phyloP scores from a whole-genome alignment of 2,329 filamentous ascomycete genomes.

The Colletotrichum zoysiae region DNA sequence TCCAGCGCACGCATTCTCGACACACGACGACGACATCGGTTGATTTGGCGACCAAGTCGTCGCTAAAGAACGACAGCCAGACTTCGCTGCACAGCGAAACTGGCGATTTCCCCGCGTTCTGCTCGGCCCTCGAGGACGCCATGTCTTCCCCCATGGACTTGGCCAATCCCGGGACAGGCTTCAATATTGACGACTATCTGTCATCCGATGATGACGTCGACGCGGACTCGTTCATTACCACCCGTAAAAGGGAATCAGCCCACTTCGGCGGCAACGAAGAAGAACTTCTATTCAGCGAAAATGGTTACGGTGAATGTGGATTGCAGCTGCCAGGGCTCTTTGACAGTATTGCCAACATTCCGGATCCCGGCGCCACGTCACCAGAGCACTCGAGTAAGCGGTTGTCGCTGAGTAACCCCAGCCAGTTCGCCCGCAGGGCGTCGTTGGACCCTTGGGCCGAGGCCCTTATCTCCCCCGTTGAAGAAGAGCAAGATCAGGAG shows the following conservation, averaged over 20 bases:
- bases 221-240: constrained; percentile 50
- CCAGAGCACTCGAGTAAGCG: constrained; percentile 11
- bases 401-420: constrained; percentile 17
- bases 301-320: constrained; percentile 51
- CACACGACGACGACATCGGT: constrained; percentile 61
- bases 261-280: constrained; percentile 51
- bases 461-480: constrained; percentile 9
- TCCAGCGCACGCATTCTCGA: constrained; percentile 55
- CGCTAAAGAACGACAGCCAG: constrained; percentile 35
- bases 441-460: constrained; percentile 25
- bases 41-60: constrained; percentile 49
- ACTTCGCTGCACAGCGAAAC: constrained; percentile 38
- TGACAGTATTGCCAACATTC: constrained; percentile 42
- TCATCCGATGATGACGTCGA: constrained; percentile 55
- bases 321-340: constrained; percentile 53
- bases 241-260: constrained; percentile 14
- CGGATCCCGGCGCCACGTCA: constrained; percentile 18
- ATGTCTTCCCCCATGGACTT: constrained; percentile 17
- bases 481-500: constrained; percentile 25
- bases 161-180: constrained; percentile 35
- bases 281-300: constrained; percentile 52
- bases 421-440: neutral
- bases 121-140: constrained; percentile 35
- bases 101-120: constrained; percentile 39
- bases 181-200: constrained; percentile 56